phyloP scores from a whole-genome alignment of 179 eudicot species.

The Sideroxylon spinosum region DNA sequence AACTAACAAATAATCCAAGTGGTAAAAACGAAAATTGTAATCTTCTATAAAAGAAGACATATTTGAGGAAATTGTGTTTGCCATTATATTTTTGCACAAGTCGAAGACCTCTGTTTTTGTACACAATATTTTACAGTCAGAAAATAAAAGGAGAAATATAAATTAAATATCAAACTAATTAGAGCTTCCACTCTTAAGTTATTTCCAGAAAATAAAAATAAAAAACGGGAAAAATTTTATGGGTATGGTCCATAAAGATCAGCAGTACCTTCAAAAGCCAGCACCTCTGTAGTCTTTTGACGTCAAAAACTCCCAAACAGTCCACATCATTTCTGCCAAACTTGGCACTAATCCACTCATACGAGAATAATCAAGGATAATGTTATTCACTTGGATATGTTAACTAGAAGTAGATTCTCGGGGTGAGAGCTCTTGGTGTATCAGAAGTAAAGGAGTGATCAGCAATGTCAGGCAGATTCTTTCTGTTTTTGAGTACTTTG shows the following conservation, averaged over 20 bases:
- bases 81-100: no score
- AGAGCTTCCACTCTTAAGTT: not conserved
- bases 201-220: not conserved
- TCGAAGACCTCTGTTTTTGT: no score
- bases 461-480: constrained; percentile 6
- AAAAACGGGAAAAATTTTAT: not conserved
- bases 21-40: no score
- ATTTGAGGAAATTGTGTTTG: no score
- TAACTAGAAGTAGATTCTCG: no score
- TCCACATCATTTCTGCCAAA: not conserved
- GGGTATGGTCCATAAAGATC: not conserved
- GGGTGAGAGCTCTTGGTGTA: not conserved
- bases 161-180: not conserved
- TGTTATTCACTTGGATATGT: not conserved
- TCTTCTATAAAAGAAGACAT: no score
- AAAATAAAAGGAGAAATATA: not conserved
- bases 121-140: not conserved
- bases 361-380: not conserved
- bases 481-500: constrained; percentile 30
- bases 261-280: not conserved
- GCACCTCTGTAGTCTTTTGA: not conserved
- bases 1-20: no score
- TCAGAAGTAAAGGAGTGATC: not conserved
- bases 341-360: not conserved
- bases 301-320: not conserved